These are phyloP conservation scores for Bruguiera gymnorhiza DNA, from an alignment of 345 rosid genomes.

Conservation along the genomic window DNA sequence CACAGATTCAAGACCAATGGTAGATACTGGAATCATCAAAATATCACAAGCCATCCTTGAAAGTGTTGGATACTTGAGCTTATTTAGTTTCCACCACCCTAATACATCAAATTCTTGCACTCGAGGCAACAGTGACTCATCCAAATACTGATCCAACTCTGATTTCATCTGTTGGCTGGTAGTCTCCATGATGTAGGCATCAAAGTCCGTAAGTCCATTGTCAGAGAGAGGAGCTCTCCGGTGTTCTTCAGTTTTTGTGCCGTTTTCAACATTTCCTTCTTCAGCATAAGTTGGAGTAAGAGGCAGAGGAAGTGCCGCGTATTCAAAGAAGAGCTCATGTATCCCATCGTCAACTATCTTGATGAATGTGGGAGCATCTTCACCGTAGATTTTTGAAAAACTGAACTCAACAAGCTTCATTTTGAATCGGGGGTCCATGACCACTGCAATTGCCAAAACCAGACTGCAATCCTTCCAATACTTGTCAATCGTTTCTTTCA, in stretches of 20 bases:
- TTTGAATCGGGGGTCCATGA: slow-evolving; percentile 92
- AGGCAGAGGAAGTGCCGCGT: slow-evolving; percentile 62
- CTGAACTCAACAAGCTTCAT: slow-evolving; percentile 90
- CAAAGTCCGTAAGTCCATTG: slow-evolving; percentile 75
- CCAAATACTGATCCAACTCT: slow-evolving; percentile 13
- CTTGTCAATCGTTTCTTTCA: slow-evolving; percentile 61
- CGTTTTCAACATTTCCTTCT: slow-evolving; percentile 37
- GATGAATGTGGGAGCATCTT: slow-evolving; percentile 53
- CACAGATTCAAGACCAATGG: slow-evolving; percentile 50
- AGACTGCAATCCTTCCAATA: slow-evolving; percentile 86
- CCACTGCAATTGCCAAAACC: slow-evolving; percentile 75
- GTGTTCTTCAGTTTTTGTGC: slow-evolving; percentile 35
- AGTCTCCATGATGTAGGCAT: slow-evolving; percentile 57
- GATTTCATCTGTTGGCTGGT: not conserved
- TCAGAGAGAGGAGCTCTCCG: slow-evolving; percentile 43
- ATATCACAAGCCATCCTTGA: slow-evolving; percentile 15
- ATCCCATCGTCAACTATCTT: slow-evolving; percentile 74
- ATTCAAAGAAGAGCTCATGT: slow-evolving; percentile 75
- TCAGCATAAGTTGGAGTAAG: slow-evolving; percentile 58
- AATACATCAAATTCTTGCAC: not conserved
- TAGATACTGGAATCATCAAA: slow-evolving; percentile 18
- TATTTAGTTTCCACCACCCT: slow-evolving; percentile 11
- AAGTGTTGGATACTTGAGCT: slow-evolving; percentile 1
- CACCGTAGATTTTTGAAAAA: slow-evolving; percentile 71
- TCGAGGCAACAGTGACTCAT: not conserved